Percentiles rank a stretch among this genome's conserved stretches.
phyloP scores from a whole-genome alignment of 2,329 filamentous ascomycete species.

The Ophiostoma populinum region DNA sequence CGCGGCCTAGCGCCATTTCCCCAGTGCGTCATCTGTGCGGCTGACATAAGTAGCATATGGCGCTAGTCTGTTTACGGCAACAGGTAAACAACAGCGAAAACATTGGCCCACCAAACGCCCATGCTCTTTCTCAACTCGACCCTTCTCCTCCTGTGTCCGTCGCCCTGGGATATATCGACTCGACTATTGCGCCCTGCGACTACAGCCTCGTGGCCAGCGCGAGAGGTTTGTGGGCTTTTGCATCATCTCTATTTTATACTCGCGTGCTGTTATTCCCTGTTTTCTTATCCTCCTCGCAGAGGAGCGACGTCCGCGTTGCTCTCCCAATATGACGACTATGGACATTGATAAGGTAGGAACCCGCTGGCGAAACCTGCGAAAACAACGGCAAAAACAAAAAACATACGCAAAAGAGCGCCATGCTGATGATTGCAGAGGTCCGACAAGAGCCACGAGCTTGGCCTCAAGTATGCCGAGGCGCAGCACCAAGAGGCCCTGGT shows the following conservation, averaged over 20 bases:
- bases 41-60: not conserved
- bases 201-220: not conserved
- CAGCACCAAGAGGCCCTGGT: conserved; percentile 49
- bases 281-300: not conserved
- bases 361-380: not conserved
- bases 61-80: not conserved
- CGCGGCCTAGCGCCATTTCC: conserved; percentile 7
- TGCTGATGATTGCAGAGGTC: conserved; percentile 21
- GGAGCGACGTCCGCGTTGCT: not conserved
- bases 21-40: not conserved
- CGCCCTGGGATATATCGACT: conserved; percentile 1
- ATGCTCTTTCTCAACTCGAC: not conserved
- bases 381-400: not conserved
- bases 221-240: no score
- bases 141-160: not conserved
- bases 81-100: conserved; percentile 12
- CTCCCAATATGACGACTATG: conserved; percentile 2
- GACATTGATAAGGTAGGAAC: conserved; percentile 4
- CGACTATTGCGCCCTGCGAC: not conserved
- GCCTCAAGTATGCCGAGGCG: conserved; percentile 51
- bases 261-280: not conserved
- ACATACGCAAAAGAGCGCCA: not conserved
- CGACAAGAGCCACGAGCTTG: conserved; percentile 36
- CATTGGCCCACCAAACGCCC: conserved; percentile 5
- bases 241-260: not conserved